Base-by-base conservation (phyloP, 371 early-diverging fungal species). In the Zopfochytrium polystomum region DNA sequence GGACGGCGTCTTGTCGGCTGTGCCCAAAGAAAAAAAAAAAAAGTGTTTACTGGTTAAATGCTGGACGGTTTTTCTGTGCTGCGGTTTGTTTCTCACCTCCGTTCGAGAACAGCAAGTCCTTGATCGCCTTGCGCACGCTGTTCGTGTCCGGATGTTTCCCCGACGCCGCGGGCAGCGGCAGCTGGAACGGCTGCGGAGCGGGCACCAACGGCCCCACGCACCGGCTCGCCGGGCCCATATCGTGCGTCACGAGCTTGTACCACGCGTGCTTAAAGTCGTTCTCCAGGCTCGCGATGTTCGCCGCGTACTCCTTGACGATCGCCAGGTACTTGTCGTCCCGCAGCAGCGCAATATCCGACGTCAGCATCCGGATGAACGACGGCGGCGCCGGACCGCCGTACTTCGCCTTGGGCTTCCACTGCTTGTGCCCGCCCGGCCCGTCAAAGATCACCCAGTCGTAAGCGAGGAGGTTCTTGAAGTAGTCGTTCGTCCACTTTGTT, bases 401-500 rank as follows among this genome's bases (percentile, higher is more conserved):
- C 33, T 33, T 30, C 5, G n/a, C 48, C 11, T 31, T 35, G 26
- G 70, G 65, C 5, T 26, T 25, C 67, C 67, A 71, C 45, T 67
- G 71, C 32, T 62, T 52, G 43, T 51, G 27, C 2, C 67, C 67
- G 7, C 58, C 67, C 11, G 67, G 67, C 5, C 67, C 58, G 1
- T 29, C 61, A 27, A 43, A 55, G 33, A 61, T 3, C 2, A 15
- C 34, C 64, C 85, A 87, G 46, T 66, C 42, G 52, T 34, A 57
- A 6, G 23, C 25, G 22, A 58, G 50, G 23, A 67, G 56, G 29
- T 47, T 56, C n/a, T 80, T 84, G 76, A 75, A 94, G 80, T 86
- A 94, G 32, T 85, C 82, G 77, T 94, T 93, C 55, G 88, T 82
- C 76, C 93, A 91, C 31, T 80, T 65, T 0, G 87, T 91, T 23